A percentile compares a stretch with the other conserved stretches of the same genome.
Conservation (phyloP, 495 filamentous ascomycete genomes). For the Penicillium ochrochloron region DNA sequence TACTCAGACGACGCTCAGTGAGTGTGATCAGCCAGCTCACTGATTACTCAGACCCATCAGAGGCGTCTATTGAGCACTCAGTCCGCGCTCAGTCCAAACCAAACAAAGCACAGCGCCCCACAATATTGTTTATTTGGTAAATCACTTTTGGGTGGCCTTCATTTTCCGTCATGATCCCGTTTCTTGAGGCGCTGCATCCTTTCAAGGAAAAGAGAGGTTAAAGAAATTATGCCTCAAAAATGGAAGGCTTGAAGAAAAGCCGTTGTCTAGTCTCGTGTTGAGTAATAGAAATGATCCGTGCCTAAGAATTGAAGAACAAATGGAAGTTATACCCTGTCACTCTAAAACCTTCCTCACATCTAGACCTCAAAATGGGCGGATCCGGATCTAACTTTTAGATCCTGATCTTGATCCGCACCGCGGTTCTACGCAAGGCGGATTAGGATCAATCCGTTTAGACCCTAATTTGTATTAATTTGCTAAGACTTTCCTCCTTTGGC, state of each 20-base stretch:
- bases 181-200: constrained; percentile 9
- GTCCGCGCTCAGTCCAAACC: constrained; percentile 1
- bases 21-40: constrained; percentile 3
- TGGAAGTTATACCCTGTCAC: no score
- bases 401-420: background rate
- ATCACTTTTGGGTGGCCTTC: constrained; percentile 9
- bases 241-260: no score
- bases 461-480: no score
- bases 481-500: no score
- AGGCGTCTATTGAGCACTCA: constrained; percentile 14
- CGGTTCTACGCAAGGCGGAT: constrained; percentile 6
- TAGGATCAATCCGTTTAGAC: constrained; percentile 4
- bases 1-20: no score
- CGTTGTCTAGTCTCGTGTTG: no score
- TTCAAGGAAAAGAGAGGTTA: constrained; percentile 1
- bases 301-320: no score
- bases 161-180: background rate
- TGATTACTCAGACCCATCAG: constrained; percentile 5
- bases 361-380: no score
- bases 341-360: no score
- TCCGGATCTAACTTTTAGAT: no score
- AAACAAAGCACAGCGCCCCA: background rate
- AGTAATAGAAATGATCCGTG: no score
- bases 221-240: no score
- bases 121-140: constrained; percentile 11